A percentile compares a stretch with the other conserved stretches of the same genome.
Conservation (phyloP, 495 filamentous ascomycete genomes). For the Penicillium pancosmium region DNA sequence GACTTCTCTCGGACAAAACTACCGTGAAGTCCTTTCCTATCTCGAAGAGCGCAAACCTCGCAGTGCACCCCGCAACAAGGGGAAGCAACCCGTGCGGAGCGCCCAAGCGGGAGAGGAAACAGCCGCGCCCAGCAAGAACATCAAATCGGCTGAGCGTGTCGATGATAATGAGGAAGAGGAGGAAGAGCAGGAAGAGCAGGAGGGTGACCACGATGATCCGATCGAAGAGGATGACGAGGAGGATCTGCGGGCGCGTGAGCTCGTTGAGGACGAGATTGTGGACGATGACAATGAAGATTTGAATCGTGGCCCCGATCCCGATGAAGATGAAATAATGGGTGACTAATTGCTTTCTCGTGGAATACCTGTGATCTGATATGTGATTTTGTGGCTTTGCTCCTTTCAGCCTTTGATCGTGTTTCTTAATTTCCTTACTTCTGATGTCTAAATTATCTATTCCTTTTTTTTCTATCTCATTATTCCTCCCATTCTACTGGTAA, state of each 20-base stretch:
- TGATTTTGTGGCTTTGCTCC: conserved; percentile 10
- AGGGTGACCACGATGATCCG: conserved; percentile 46
- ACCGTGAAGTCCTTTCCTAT: conserved; percentile 73
- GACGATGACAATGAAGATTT: conserved; percentile 50
- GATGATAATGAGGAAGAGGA: conserved; percentile 56
- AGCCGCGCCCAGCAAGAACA: conserved; percentile 35
- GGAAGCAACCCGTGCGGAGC: conserved; percentile 46
- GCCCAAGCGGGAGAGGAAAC: conserved; percentile 39
- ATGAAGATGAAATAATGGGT: conserved; percentile 71
- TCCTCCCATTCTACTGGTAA: neutral
- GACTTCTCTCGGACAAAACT: conserved; percentile 67
- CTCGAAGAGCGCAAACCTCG: conserved; percentile 64
- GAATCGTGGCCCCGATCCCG: conserved; percentile 50
- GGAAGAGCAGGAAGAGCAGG: neutral
- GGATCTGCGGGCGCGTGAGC: conserved; percentile 61
- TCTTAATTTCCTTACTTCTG: conserved; percentile 9
- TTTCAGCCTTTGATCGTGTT: conserved; percentile 12
- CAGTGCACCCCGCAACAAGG: conserved; percentile 42
- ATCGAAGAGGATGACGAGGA: conserved; percentile 61
- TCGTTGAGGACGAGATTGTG: conserved; percentile 60
- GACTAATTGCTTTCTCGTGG: conserved; percentile 47
- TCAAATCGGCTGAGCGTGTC: conserved; percentile 46
- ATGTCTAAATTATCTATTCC: conserved; percentile 20
- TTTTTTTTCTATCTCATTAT: conserved; percentile 2
- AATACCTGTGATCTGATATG: conserved; percentile 8